Conservation (phyloP, 2,329 filamentous ascomycete species). For the Penicillium brevicompactum region DNA sequence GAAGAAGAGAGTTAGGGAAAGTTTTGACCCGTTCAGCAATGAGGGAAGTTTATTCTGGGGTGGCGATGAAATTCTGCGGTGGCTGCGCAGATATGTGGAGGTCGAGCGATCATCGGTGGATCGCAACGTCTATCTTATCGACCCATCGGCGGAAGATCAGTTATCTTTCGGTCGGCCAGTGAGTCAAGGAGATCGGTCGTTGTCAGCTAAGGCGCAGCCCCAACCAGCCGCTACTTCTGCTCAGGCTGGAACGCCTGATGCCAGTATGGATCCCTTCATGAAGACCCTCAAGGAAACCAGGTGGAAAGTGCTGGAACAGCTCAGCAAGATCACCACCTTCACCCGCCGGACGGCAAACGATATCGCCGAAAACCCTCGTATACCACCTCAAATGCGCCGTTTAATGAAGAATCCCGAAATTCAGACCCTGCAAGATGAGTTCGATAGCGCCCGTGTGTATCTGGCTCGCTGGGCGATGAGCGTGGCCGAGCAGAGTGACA, state of each 20-base stretch:
- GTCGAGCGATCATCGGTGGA: conserved; percentile 85
- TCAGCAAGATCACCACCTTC: conserved; percentile 96
- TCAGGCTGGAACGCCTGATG: conserved; percentile 55
- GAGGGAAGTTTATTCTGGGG: conserved; percentile 89
- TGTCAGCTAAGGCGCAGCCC: conserved; percentile 36
- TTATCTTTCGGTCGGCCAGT: conserved; percentile 67
- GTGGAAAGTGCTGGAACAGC: conserved; percentile 95
- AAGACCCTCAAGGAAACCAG: conserved; percentile 93
- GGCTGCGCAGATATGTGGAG: conserved; percentile 80
- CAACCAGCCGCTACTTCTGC: conserved; percentile 36
- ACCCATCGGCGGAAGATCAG: conserved; percentile 83
- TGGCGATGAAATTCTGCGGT: conserved; percentile 89
- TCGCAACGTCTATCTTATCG: conserved; percentile 85
- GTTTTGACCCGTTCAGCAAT: conserved; percentile 87
- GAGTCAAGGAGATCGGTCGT: conserved; percentile 45
- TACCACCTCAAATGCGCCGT: conserved; percentile 84
- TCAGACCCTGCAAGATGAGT: conserved; percentile 93
- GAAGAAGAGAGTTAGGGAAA: conserved; percentile 79
- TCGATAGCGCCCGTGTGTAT: conserved; percentile 93
- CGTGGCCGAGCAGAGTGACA: conserved; percentile 94
- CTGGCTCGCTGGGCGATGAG: conserved; percentile 98
- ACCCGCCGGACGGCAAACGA: conserved; percentile 90
- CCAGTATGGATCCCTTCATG: conserved; percentile 85
- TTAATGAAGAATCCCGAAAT: conserved; percentile 90
- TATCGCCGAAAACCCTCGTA: conserved; percentile 83